Conservation (phyloP, 768 basidiomycete genomes). For the Leccinum variicolor region DNA sequence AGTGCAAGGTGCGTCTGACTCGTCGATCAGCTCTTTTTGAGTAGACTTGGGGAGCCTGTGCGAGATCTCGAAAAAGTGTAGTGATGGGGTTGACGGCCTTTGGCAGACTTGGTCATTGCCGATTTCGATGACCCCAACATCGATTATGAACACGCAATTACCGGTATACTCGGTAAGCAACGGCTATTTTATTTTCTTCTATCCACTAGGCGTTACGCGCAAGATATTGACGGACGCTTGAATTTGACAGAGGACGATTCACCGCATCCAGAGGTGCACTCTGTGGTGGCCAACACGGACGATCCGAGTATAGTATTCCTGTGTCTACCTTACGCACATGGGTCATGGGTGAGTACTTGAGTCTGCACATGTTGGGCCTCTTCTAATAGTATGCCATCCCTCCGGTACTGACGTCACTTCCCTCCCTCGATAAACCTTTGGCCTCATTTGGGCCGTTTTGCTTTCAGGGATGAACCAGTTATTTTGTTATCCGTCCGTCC, state of each 20-base stretch:
- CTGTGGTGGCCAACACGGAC: constrained; percentile 72
- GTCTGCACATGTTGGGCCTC: no score
- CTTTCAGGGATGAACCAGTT: constrained; percentile 77
- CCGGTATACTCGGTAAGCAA: constrained; percentile 19
- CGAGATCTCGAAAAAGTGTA: no score
- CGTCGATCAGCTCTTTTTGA: no score
- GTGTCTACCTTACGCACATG: constrained; percentile 56
- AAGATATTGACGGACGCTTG: neutral
- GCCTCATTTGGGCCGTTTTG: constrained; percentile 49
- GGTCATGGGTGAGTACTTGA: constrained; percentile 41
- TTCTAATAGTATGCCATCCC: no score
- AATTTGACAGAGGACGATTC: constrained; percentile 59
- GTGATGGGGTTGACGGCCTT: no score
- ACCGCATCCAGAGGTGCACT: constrained; percentile 80
- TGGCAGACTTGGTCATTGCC: neutral
- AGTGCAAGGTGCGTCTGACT: neutral
- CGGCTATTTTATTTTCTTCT: no score
- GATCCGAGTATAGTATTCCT: constrained; percentile 54
- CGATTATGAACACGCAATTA: constrained; percentile 18
- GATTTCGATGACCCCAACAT: constrained; percentile 39
- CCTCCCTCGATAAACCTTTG: constrained; percentile 9
- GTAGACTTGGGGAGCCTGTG: neutral
- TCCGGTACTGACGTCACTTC: no score
- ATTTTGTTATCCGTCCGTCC: constrained; percentile 63
- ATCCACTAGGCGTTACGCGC: no score